phyloP scores from a whole-genome alignment of 2,329 filamentous ascomycete species.

The Cladophialophora chaetospira region DNA sequence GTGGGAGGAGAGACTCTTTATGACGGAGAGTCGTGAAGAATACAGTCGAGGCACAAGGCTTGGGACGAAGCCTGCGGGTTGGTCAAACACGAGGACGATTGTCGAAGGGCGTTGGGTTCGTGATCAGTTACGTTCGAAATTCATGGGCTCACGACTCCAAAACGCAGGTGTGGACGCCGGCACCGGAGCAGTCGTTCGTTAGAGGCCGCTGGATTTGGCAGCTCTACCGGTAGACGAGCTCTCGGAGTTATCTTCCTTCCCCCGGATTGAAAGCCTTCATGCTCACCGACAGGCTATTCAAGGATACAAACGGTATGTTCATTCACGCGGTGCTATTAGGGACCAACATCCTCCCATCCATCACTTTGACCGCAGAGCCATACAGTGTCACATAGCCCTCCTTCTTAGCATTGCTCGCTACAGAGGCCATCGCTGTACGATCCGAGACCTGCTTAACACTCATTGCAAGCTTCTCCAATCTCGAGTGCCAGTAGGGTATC shows the following conservation, averaged over 20 bases:
- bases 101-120: too few species aligned
- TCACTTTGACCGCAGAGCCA: neutral
- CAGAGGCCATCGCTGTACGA: neutral
- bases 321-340: neutral
- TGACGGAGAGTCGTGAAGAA: neutral
- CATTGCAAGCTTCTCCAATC: constrained; percentile 6
- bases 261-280: neutral
- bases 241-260: neutral
- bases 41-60: too few species aligned
- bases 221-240: neutral
- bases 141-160: too few species aligned
- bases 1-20: neutral
- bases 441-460: constrained; percentile 5
- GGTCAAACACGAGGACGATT: too few species aligned
- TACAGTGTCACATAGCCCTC: constrained; percentile 1
- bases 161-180: too few species aligned
- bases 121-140: too few species aligned
- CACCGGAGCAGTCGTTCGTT: too few species aligned
- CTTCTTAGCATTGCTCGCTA: neutral
- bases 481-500: constrained; percentile 10
- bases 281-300: neutral
- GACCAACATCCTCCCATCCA: constrained; percentile 9
- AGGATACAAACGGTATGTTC: neutral
- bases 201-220: too few species aligned
- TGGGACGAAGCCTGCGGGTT: too few species aligned